A percentile compares a stretch with the other conserved stretches of the same genome.
phyloP scores from a whole-genome alignment of 1,139 yeast species.

The Diutina mesorugosa region DNA sequence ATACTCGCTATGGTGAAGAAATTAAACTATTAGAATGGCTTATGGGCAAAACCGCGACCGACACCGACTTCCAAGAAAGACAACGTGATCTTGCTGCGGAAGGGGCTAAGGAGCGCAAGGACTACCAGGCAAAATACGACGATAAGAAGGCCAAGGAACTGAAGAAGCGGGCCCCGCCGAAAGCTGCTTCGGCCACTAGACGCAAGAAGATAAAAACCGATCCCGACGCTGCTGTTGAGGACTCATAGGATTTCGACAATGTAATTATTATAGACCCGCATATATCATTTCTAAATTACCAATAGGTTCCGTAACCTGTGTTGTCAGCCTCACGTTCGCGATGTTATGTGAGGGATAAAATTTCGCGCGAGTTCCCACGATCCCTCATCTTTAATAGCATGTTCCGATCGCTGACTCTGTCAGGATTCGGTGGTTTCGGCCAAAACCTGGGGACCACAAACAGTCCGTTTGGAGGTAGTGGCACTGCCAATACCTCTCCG shows the following conservation, averaged over 20 bases:
- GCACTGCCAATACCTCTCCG: neutral
- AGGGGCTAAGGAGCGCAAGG: slow-evolving; percentile 49
- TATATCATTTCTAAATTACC: too few relatives aligned
- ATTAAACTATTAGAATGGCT: slow-evolving; percentile 67
- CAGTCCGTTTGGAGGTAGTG: neutral
- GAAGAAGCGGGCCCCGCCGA: slow-evolving; percentile 11
- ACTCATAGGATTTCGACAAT: neutral
- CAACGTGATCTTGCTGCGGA: slow-evolving; percentile 33
- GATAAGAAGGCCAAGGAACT: slow-evolving; percentile 9
- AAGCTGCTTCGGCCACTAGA: neutral
- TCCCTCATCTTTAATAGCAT: slow-evolving; percentile 31
- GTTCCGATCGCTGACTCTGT: slow-evolving; percentile 8
- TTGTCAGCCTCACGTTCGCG: too few relatives aligned
- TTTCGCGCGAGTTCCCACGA: neutral
- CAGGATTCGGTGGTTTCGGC: slow-evolving; percentile 60
- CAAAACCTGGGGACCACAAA: slow-evolving; percentile 9
- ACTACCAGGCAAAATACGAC: slow-evolving; percentile 30
- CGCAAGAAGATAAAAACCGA: neutral
- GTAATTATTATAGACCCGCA: too few relatives aligned
- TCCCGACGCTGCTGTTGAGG: neutral
- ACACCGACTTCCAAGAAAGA: slow-evolving; percentile 40
- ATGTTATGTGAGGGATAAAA: neutral
- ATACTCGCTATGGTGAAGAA: slow-evolving; percentile 64
- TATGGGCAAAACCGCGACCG: slow-evolving; percentile 38
- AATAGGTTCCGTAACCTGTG: too few relatives aligned